These are phyloP conservation scores for Aureobasidium sp. DNA, from an alignment of 2,329 filamentous ascomycete species.

Conservation along the genomic window DNA sequence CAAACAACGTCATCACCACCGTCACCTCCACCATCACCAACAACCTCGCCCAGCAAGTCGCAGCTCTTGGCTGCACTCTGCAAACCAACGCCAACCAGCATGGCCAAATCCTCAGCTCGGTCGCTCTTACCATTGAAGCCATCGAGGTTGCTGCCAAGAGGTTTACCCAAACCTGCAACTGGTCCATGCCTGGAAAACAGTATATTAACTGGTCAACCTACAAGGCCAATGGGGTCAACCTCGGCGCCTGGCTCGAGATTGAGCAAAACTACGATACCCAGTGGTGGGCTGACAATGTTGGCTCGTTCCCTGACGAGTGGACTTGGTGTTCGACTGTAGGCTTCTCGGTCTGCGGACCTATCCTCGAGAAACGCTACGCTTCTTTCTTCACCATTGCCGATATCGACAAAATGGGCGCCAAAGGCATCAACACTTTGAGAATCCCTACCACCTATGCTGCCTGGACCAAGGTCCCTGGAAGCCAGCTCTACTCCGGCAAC, in stretches of 20 bases:
- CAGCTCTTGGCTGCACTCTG: conserved; percentile 6
- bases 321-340: conserved; percentile 26
- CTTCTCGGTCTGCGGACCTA: conserved; percentile 25
- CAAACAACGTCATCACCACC: not conserved
- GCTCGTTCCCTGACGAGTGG: conserved; percentile 28
- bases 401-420: conserved; percentile 28
- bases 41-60: not conserved
- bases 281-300: conserved; percentile 16
- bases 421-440: conserved; percentile 27
- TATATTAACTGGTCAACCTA: conserved; percentile 20
- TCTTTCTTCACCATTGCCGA: conserved; percentile 24
- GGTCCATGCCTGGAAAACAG: conserved; percentile 1
- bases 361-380: conserved; percentile 26
- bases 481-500: conserved; percentile 27
- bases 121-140: not conserved
- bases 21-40: not conserved
- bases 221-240: conserved; percentile 22
- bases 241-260: conserved; percentile 29
- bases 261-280: conserved; percentile 18
- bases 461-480: conserved; percentile 30
- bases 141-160: conserved; percentile 18
- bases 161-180: conserved; percentile 21
- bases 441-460: conserved; percentile 32
- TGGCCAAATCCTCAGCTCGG: not conserved
- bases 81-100: conserved; percentile 14